A percentile compares a stretch with the other conserved stretches of the same genome.
phyloP scores from a whole-genome alignment of 2,329 filamentous ascomycete species.

The Aquanectria penicillioides region DNA sequence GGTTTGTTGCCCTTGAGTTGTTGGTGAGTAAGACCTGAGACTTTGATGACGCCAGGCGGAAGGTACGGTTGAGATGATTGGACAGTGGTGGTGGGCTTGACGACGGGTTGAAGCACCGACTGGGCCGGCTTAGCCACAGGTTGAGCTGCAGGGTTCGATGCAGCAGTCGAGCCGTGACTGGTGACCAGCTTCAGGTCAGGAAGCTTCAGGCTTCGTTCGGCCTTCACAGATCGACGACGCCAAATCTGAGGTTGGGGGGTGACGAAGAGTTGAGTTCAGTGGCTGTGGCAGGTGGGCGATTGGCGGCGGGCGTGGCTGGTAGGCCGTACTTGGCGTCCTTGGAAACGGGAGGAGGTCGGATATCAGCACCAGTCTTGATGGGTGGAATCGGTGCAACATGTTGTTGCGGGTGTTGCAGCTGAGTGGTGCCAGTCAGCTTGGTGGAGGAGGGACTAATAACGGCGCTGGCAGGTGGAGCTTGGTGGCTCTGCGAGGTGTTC shows the following conservation, averaged over 20 bases:
- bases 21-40: slow-evolving; percentile 29
- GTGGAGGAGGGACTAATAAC: slow-evolving; percentile 30
- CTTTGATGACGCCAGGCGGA: slow-evolving; percentile 28
- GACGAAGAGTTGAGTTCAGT: slow-evolving; percentile 36
- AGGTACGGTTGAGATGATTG: slow-evolving; percentile 30
- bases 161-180: slow-evolving; percentile 62
- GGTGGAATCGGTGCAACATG: slow-evolving; percentile 33
- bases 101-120: not conserved
- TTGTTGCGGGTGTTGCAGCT: slow-evolving; percentile 27
- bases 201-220: slow-evolving; percentile 57
- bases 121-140: not conserved
- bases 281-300: slow-evolving; percentile 25
- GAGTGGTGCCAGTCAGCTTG: slow-evolving; percentile 14
- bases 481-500: slow-evolving; percentile 35
- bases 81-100: slow-evolving; percentile 13
- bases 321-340: slow-evolving; percentile 41
- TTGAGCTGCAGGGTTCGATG: slow-evolving; percentile 30
- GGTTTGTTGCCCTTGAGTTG: slow-evolving; percentile 24
- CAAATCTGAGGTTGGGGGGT: slow-evolving; percentile 52
- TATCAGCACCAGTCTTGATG: slow-evolving; percentile 14
- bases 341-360: slow-evolving; percentile 38
- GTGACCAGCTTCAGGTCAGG: slow-evolving; percentile 59
- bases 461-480: slow-evolving; percentile 38
- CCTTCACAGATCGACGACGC: slow-evolving; percentile 62
- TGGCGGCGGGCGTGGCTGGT: slow-evolving; percentile 33